Evolutionary conservation across 2,329 filamentous ascomycete genomes (phyloP).

Genomic region (Sordariomycetes sp.): DNA sequence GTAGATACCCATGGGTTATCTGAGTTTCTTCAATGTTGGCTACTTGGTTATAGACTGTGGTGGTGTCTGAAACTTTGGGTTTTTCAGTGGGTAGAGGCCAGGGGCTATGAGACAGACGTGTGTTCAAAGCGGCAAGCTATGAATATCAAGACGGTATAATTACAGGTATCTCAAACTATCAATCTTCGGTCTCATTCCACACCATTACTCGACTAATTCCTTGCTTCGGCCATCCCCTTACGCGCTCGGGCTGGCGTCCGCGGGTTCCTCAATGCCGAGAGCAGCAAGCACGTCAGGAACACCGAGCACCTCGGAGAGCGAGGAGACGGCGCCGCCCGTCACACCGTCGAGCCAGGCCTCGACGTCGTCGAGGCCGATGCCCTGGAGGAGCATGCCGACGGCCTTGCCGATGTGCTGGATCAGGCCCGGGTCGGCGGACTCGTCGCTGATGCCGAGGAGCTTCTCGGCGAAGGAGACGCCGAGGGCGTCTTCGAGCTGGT

Average conservation of each 20-base stretch:
- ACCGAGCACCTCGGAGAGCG: conserved; percentile 5
- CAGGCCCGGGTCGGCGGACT: conserved; percentile 1
- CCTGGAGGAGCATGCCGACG: conserved; percentile 5
- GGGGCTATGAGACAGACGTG: too few relatives aligned
- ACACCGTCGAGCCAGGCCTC: conserved; percentile 4
- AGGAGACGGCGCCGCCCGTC: conserved; percentile 5
- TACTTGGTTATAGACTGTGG: too few relatives aligned
- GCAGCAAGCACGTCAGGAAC: conserved; percentile 5
- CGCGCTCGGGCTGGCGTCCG: not conserved
- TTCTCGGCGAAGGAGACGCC: conserved; percentile 7
- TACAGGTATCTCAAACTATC: not conserved
- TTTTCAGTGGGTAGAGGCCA: too few relatives aligned
- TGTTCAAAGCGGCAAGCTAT: too few relatives aligned
- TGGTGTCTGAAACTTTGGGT: too few relatives aligned
- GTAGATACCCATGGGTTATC: not conserved
- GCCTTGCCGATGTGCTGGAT: conserved; percentile 6
- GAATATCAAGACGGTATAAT: too few relatives aligned
- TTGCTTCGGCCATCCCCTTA: not conserved
- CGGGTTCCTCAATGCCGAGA: not conserved
- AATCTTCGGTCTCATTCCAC: not conserved
- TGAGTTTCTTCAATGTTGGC: too few relatives aligned
- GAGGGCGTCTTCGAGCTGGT: conserved; percentile 7
- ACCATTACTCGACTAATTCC: not conserved
- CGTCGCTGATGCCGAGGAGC: conserved; percentile 6
- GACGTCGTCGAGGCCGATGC: conserved; percentile 3